A percentile compares a stretch with the other conserved stretches of the same genome.
Evolutionary conservation across 2,329 filamentous ascomycete genomes (phyloP).

Genomic region (Juglanconis sp.): DNA sequence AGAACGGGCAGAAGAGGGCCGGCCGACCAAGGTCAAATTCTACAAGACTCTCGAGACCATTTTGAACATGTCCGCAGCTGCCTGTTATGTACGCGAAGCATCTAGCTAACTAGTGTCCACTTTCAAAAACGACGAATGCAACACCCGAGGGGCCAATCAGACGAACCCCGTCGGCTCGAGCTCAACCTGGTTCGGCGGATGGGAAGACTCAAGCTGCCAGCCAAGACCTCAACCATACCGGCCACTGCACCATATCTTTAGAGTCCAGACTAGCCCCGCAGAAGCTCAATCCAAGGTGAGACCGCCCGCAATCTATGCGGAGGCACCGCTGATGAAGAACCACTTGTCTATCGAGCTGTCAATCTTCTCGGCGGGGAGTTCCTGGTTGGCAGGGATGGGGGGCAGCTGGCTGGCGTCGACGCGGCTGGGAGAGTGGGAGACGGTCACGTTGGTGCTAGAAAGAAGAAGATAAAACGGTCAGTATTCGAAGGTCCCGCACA

Average conservation of each 20-base stretch:
- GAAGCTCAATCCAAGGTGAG: conserved; percentile 7
- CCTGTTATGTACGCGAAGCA: conserved; percentile 5
- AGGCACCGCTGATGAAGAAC: conserved; percentile 99
- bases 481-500: background rate
- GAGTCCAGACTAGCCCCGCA: background rate
- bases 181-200: background rate
- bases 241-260: background rate
- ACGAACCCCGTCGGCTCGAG: background rate
- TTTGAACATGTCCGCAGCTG: background rate
- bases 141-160: conserved; percentile 4
- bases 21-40: background rate
- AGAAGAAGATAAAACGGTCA: conserved; percentile 13
- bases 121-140: background rate
- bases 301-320: conserved; percentile 52
- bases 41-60: background rate
- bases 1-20: too few relatives aligned
- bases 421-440: conserved; percentile 70
- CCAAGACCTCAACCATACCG: background rate
- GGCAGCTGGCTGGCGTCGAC: conserved; percentile 67
- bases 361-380: conserved; percentile 81
- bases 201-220: background rate
- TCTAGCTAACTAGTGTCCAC: background rate
- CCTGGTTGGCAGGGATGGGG: conserved; percentile 75
- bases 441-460: conserved; percentile 72
- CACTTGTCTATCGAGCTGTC: conserved; percentile 99